Conservation (phyloP, 1,284 basidiomycete genomes). For the Leccinum subrobustum region DNA sequence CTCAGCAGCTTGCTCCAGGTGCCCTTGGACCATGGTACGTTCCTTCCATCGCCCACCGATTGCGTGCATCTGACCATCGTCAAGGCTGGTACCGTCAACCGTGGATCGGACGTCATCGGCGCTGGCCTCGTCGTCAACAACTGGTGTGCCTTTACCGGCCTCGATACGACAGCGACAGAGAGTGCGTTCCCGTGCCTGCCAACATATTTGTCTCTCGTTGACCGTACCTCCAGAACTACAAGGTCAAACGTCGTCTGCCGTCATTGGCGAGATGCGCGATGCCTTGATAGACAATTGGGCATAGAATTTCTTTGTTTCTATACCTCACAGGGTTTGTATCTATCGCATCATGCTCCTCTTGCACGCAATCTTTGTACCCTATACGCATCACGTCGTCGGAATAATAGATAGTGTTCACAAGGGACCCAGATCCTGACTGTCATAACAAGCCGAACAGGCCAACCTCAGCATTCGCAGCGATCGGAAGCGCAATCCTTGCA, state of each 20-base stretch:
- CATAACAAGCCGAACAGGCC: constrained; percentile 40
- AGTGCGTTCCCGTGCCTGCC: constrained; percentile 54
- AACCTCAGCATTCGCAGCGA: too few species aligned
- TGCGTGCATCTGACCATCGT: constrained; percentile 2
- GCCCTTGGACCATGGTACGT: constrained; percentile 80
- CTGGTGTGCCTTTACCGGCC: constrained; percentile 96
- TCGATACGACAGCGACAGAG: constrained; percentile 97
- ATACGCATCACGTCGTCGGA: constrained; percentile 14
- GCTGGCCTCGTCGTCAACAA: constrained; percentile 98
- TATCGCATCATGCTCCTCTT: constrained; percentile 3
- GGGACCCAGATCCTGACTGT: constrained; percentile 1
- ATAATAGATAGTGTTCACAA: constrained; percentile 14
- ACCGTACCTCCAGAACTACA: constrained; percentile 65
- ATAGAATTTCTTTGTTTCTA: constrained; percentile 37
- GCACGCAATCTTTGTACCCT: constrained; percentile 23
- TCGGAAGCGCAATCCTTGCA: too few species aligned
- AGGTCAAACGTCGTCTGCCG: constrained; percentile 82
- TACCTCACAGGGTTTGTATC: constrained; percentile 9
- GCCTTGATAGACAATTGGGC: constrained; percentile 94
- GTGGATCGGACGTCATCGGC: constrained; percentile 96
- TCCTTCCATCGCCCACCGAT: background rate
- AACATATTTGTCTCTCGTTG: background rate
- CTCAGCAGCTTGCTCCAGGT: constrained; percentile 93
- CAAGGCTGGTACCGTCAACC: constrained; percentile 96
- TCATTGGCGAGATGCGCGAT: constrained; percentile 94